Base-by-base conservation (phyloP, 176 grass and related monocot genomes). In the Triticum dicoccoides region DNA sequence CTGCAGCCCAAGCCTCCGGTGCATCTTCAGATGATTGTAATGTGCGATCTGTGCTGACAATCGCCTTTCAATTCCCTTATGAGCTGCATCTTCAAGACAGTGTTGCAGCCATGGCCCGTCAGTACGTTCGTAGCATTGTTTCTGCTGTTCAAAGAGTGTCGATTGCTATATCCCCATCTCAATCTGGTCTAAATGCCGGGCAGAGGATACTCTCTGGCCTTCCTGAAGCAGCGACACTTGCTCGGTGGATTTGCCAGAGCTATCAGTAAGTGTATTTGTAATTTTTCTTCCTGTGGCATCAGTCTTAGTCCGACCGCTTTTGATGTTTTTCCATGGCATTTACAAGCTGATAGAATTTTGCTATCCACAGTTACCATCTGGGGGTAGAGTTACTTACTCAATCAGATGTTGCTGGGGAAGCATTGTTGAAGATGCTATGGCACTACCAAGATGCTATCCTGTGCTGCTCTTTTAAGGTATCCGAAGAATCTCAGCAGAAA, bases 101-200 rank as follows among this genome's bases (percentile, higher is more conserved):
- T 63, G 90, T 98, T 82, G 93, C 90, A 35, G 80, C 84, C 72
- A 96, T 96, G 90, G 96, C 93, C 17, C 90, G 96, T 73, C 96
- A 98, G 65, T 98, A 98, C 65, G 92, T 98, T 10, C 90, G 96
- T 39, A 92, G 91, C 63, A 85, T 98, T 84, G 91, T 98, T 52
- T 95, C 96, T 77, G 88, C 93, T n/a, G 94, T 98, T 56, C 96
- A 98, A 84, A 91, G 93, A 65, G 96, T 98, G 21, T 94, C 96
- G 4, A 91, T 98, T 87, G 96, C 93, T 63, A 89, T 98, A 30
- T 84, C 96, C 49, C 93, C 89, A 65, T 92, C 93, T 56, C 88
- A 81, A 13, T 86, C 87, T 41, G 90, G 88, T 85, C 21, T 85
- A 37, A 76, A 85, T 66, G 81, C 88, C 20, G 83, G 86, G 18